These are phyloP conservation scores for Phaffia rhodozyma DNA, from an alignment of 1,284 basidiomycete genomes.

Conservation along the genomic window DNA sequence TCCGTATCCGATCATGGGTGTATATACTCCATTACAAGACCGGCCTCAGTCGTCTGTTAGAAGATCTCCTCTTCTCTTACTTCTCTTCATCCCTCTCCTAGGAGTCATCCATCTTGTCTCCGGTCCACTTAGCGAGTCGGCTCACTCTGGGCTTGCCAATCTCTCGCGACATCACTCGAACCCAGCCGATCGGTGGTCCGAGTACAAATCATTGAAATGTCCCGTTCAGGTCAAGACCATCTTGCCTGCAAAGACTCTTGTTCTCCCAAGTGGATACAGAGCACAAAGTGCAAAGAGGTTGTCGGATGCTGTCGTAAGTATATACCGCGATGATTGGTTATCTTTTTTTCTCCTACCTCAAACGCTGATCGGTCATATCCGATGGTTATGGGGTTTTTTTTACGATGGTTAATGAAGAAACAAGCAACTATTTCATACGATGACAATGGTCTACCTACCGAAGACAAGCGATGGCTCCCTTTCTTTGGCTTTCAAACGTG, in stretches of 20 bases:
- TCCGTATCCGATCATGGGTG: no score
- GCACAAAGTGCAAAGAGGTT: slow-evolving; percentile 24
- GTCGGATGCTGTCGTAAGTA: slow-evolving; percentile 29
- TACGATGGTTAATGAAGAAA: neutral
- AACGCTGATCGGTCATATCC: neutral
- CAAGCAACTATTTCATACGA: slow-evolving; percentile 30
- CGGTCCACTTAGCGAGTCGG: neutral
- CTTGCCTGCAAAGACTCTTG: slow-evolving; percentile 25
- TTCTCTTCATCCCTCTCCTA: slow-evolving; percentile 1
- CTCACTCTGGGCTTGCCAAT: neutral
- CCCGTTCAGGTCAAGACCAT: slow-evolving; percentile 29
- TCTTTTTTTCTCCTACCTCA: neutral
- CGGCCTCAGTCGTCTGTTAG: no score
- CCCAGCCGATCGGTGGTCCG: no score
- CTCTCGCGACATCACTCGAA: neutral
- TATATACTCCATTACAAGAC: no score
- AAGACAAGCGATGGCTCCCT: slow-evolving; percentile 33
- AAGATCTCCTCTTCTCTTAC: neutral
- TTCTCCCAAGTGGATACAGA: slow-evolving; percentile 26
- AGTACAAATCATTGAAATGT: slow-evolving; percentile 20
- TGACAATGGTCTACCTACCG: slow-evolving; percentile 33
- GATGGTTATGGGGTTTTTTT: neutral
- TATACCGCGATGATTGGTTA: neutral
- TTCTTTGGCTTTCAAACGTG: slow-evolving; percentile 34
- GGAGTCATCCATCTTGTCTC: slow-evolving; percentile 4